Base-by-base conservation (phyloP, 352 stramenopile genomes). In the Globisporangium recalcitrans region DNA sequence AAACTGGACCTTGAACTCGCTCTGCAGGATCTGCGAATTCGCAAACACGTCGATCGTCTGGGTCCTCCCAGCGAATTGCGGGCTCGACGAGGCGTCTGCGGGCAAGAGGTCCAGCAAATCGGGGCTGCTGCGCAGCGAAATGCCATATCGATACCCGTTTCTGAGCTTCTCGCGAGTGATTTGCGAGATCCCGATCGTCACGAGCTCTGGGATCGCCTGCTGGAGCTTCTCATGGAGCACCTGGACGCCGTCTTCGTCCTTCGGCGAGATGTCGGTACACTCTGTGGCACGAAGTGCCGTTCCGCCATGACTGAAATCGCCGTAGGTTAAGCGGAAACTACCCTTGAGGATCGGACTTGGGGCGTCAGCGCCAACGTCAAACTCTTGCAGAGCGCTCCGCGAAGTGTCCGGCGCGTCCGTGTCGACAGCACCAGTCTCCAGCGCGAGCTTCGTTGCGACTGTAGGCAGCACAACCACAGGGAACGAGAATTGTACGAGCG, bases 41-140 rank as follows among this genome's bases (percentile, higher is more conserved):
- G 81, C 69, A 1, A 46, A 68, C 7, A 93, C 63, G 49, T 91
- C 83, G 27, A 93, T 90, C 0, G 83, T 90, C 62, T 93, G 83
- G 3, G 66, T 79, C 2, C 68, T 71, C 13, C 74, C 80, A 11
- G 68, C 47, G 14, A 83, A 72, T 11, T 29, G 57, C 1, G 67
- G 32, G 56, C 83, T 91, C 24, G 52, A 26, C 0, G 70, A 70
- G 2, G 69, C 62, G 49, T 80, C 68, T 26, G 67, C 65, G 11
- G 78, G 49, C 11, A 87, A 62, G 14, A 90, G 64, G 44, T 88
- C 78, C 0, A 88, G 58, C 26, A 90, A 49, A 44, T 87, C 69
- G 16, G 60, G 63, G 27, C 73, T 84, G 52, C 77, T 85, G 58
- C 78, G 67, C 52, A 91, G 85, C 31, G 58, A 52, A 13, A 93